phyloP scores from a whole-genome alignment of 169 alveolate species.

The Plasmodium blacklocki region DNA sequence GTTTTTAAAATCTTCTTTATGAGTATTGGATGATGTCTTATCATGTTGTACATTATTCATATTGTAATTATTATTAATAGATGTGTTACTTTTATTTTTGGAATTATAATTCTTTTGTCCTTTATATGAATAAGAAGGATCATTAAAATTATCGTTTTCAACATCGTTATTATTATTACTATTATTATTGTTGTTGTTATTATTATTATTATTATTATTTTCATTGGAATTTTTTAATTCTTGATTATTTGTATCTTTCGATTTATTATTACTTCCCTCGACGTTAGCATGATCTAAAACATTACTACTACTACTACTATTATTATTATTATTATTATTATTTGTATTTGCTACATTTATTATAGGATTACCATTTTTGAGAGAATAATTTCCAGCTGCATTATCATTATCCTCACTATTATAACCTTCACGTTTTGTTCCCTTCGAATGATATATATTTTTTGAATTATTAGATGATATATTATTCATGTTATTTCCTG shows the following conservation, averaged over 20 bases:
- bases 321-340: constrained; percentile 5
- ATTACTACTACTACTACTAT: constrained; percentile 5
- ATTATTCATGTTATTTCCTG: constrained; percentile 9
- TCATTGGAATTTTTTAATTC: neutral
- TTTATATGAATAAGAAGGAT: neutral
- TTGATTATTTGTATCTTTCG: constrained; percentile 2
- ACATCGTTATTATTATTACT: neutral
- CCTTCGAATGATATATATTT: constrained; percentile 19
- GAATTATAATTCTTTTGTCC: constrained; percentile 10
- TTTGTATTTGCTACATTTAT: constrained; percentile 6
- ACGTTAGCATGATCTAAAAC: neutral
- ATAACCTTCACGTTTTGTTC: constrained; percentile 17
- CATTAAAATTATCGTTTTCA: neutral
- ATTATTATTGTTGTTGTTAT: neutral
- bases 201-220: neutral
- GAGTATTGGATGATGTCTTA: neutral
- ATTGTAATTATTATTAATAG: neutral
- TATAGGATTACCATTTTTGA: neutral
- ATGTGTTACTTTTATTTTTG: constrained; percentile 1
- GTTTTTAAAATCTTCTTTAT: constrained; percentile 37
- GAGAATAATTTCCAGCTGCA: constrained; percentile 11
- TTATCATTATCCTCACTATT: constrained; percentile 16
- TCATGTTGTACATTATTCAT: constrained; percentile 12
- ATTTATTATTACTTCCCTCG: neutral
- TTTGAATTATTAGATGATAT: constrained; percentile 8